Evolutionary conservation across 2,329 filamentous ascomycete species (phyloP), one percentile per base, ranked within the genome.

Genomic region (Coniochaeta sp.): DNA sequence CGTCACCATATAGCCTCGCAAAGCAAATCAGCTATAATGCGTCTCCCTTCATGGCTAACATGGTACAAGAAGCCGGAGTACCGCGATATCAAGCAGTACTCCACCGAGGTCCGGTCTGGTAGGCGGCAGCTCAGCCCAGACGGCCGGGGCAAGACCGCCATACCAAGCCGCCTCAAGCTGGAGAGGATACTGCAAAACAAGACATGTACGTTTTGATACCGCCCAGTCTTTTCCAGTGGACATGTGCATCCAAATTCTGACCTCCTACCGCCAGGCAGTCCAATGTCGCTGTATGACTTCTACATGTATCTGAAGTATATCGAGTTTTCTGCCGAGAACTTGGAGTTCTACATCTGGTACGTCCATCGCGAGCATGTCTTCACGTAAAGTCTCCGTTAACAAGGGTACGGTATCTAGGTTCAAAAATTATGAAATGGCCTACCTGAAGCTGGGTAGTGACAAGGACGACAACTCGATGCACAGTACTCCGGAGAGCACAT

Each of bases 21-120:
- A 50, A 12, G 16, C 10, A 14, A n/a, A 40, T 40, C 38, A 10
- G 22, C 47, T 1, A 52, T 30, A 24, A 72, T 73, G 70, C 44
- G 52, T 42, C 38, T 69, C 32, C 71, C 70, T 0, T 62, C 64
- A n/a, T 79, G 76, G 75, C 64, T 78, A 62, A 61, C 66, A 54
- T 80, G 77, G 78, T 80, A 80, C 67, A 79, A 78, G 69, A 79
- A 78, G 65, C 78, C 77, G 2, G 77, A 79, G 60, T 80, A 79
- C 65, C 71, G 77, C 26, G 77, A 80, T 62, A 75, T 80, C 65
- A 75, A 72, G 50, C 72, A 79, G 62, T 80, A 78, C 63, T 73
- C 77, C 26, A 70, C 66, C 36, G 69, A 67, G 34, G 63, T 77
- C 60, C 67, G 69, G 62, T 64, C 68, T 8, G 75, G 76, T 5